Conservation (phyloP, 2,329 filamentous ascomycete genomes). For the Beauveria asiatica region DNA sequence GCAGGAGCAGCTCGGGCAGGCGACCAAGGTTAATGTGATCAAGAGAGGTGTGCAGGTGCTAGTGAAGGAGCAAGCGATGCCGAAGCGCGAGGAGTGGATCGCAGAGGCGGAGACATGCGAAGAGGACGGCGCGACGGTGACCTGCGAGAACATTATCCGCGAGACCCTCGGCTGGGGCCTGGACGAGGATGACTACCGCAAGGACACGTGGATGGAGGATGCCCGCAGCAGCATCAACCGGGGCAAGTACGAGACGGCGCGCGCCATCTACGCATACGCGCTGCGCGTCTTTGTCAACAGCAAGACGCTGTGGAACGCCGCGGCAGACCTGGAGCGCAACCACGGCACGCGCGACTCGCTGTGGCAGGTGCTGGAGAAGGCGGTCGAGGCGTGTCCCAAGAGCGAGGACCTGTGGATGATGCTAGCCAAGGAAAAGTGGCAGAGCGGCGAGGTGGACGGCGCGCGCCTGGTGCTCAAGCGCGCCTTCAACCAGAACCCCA, state of each 20-base stretch:
- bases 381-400: slow-evolving; percentile 85
- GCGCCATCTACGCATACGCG: slow-evolving; percentile 88
- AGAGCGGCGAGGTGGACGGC: slow-evolving; percentile 77
- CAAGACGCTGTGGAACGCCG: slow-evolving; percentile 81
- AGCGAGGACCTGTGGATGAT: slow-evolving; percentile 93
- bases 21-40: slow-evolving; percentile 81
- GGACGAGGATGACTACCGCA: slow-evolving; percentile 93
- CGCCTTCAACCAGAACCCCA: slow-evolving; percentile 90
- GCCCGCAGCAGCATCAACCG: slow-evolving; percentile 73
- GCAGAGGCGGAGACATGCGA: slow-evolving; percentile 90
- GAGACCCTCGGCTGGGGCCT: slow-evolving; percentile 90
- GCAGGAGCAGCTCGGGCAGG: slow-evolving; percentile 78
- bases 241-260: slow-evolving; percentile 79
- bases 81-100: slow-evolving; percentile 96
- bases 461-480: slow-evolving; percentile 77
- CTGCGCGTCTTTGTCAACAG: slow-evolving; percentile 84
- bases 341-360: slow-evolving; percentile 78
- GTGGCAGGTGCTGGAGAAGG: slow-evolving; percentile 81
- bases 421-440: slow-evolving; percentile 90
- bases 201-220: slow-evolving; percentile 93
- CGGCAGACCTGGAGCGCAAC: slow-evolving; percentile 82
- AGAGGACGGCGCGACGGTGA: slow-evolving; percentile 77
- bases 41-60: slow-evolving; percentile 84
- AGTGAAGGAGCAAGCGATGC: slow-evolving; percentile 88
- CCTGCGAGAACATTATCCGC: slow-evolving; percentile 80